A percentile compares a stretch with the other conserved stretches of the same genome.
Conservation (phyloP, 148 eudicot genomes). For the Tetragonia tetragonoides region DNA sequence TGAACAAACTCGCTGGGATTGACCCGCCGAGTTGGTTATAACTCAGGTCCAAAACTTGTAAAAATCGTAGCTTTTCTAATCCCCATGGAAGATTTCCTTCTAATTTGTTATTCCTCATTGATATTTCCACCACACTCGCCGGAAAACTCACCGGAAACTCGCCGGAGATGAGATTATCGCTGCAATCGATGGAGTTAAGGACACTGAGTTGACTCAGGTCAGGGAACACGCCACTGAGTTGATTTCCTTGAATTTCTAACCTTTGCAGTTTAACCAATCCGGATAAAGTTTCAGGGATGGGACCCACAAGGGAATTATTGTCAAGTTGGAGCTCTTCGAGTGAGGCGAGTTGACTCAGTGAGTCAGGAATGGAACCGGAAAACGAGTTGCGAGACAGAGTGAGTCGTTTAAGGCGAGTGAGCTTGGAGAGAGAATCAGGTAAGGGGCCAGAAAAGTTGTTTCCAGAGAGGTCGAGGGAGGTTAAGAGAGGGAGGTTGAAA, state of each 20-base stretch:
- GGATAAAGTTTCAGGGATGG: slow-evolving; percentile 44
- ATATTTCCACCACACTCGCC: slow-evolving; percentile 42
- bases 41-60: slow-evolving; percentile 87
- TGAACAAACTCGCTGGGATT: slow-evolving; percentile 56
- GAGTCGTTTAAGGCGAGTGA: slow-evolving; percentile 50
- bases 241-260: slow-evolving; percentile 63
- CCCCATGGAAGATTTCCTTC: slow-evolving; percentile 37
- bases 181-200: slow-evolving; percentile 47
- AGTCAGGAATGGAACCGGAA: slow-evolving; percentile 52
- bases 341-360: slow-evolving; percentile 38
- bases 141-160: slow-evolving; percentile 46
- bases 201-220: slow-evolving; percentile 47
- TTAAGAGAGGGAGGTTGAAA: slow-evolving; percentile 25
- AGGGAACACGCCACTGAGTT: slow-evolving; percentile 58
- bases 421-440: slow-evolving; percentile 54
- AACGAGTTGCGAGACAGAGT: slow-evolving; percentile 54
- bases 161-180: slow-evolving; percentile 64
- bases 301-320: slow-evolving; percentile 43
- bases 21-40: slow-evolving; percentile 58
- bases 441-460: slow-evolving; percentile 62
- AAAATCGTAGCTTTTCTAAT: slow-evolving; percentile 11
- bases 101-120: slow-evolving; percentile 51
- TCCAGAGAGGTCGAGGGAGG: slow-evolving; percentile 28
- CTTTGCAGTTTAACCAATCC: slow-evolving; percentile 41
- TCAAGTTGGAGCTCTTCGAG: slow-evolving; percentile 69